Conservation (phyloP, 2,329 filamentous ascomycete species). For the Stylonectria norvegica region DNA sequence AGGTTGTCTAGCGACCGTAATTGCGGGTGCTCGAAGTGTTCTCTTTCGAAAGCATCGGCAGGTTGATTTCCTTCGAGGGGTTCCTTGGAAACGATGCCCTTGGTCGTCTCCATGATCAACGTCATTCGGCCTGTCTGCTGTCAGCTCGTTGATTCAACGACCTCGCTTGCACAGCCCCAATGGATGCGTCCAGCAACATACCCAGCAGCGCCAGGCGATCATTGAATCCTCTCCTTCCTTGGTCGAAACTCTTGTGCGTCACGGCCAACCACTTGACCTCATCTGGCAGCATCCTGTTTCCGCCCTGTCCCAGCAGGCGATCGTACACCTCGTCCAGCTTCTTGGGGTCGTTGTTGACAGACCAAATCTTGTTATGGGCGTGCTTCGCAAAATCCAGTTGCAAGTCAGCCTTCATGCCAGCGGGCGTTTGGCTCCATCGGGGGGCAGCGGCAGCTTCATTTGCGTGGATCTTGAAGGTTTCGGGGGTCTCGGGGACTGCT, state of each 20-base stretch:
- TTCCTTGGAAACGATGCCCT: constrained; percentile 35
- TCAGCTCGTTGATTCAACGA: constrained; percentile 7
- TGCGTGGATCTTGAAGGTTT: constrained; percentile 25
- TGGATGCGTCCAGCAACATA: constrained; percentile 39
- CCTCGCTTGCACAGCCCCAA: not conserved
- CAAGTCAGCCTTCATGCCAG: constrained; percentile 67
- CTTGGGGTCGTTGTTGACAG: constrained; percentile 71
- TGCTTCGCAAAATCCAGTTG: constrained; percentile 56
- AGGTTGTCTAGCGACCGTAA: constrained; percentile 74
- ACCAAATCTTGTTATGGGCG: constrained; percentile 53
- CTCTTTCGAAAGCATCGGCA: constrained; percentile 53
- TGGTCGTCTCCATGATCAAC: constrained; percentile 38
- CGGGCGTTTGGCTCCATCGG: constrained; percentile 69
- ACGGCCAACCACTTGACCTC: constrained; percentile 96
- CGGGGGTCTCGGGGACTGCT: constrained; percentile 17
- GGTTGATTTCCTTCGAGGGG: constrained; percentile 24
- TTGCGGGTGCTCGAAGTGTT: constrained; percentile 67
- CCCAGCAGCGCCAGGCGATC: constrained; percentile 87
- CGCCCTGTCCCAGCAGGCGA: constrained; percentile 68
- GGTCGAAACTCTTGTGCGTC: constrained; percentile 98
- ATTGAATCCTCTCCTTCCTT: constrained; percentile 90
- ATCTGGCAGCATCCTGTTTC: constrained; percentile 72
- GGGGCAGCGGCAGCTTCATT: constrained; percentile 35
- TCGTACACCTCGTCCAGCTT: constrained; percentile 75
- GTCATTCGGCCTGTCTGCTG: constrained; percentile 33